phyloP scores from a whole-genome alignment of 148 eudicot species.

The Vaccinium darrowii region DNA sequence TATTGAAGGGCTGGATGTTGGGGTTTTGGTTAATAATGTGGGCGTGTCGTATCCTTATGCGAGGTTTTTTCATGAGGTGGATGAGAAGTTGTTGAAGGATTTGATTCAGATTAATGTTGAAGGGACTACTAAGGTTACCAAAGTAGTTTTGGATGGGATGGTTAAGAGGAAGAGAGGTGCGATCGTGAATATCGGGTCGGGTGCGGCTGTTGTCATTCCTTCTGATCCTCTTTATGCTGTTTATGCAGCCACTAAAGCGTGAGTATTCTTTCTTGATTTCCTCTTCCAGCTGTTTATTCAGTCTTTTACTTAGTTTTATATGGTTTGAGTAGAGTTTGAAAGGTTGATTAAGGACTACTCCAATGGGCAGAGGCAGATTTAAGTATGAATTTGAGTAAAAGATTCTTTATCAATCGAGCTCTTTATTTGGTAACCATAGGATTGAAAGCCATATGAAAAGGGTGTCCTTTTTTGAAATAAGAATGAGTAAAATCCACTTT shows the following conservation, averaged over 20 bases:
- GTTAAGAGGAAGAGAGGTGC: conserved; percentile 63
- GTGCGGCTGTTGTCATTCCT: conserved; percentile 61
- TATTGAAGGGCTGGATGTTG: conserved; percentile 67
- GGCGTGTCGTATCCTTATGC: conserved; percentile 59
- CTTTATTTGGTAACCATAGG: background rate
- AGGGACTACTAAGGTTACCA: conserved; percentile 63
- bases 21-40: conserved; percentile 70
- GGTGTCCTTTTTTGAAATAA: background rate
- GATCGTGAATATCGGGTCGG: conserved; percentile 75
- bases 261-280: conserved; percentile 21
- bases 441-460: background rate
- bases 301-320: too few species aligned
- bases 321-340: background rate
- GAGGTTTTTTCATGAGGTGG: conserved; percentile 60
- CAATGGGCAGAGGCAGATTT: too few species aligned
- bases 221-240: conserved; percentile 67
- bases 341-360: too few species aligned
- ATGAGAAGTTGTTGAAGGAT: conserved; percentile 39
- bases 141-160: conserved; percentile 70
- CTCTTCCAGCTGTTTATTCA: background rate
- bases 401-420: background rate
- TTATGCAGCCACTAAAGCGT: conserved; percentile 84
- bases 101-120: conserved; percentile 58
- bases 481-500: background rate
- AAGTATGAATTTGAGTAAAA: background rate